phyloP scores from a whole-genome alignment of 108 stramenopile genomes.

The Stephanodiscus minutulus region DNA sequence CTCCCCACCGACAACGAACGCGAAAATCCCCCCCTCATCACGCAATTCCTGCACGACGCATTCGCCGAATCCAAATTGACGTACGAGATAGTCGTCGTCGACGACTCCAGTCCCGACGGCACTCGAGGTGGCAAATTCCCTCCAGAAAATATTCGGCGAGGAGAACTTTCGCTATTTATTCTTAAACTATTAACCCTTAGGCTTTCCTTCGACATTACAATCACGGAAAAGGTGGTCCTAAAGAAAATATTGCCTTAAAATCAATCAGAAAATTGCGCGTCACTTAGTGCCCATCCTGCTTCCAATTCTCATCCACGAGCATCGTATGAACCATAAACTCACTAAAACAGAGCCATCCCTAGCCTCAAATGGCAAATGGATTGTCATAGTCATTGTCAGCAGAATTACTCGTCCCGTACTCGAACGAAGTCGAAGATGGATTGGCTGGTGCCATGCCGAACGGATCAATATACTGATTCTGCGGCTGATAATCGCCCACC shows the following conservation, averaged over 20 bases:
- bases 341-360: not conserved
- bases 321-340: not conserved
- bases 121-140: constrained; percentile 89
- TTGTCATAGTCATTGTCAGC: constrained; percentile 42
- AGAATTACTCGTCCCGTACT: constrained; percentile 10
- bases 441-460: constrained; percentile 16
- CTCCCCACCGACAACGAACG: constrained; percentile 98
- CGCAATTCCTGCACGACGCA: constrained; percentile 84
- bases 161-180: constrained; percentile 63
- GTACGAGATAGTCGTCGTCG: constrained; percentile 95
- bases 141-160: constrained; percentile 85
- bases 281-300: too few relatives aligned
- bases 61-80: constrained; percentile 68
- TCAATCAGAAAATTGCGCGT: too few relatives aligned
- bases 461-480: constrained; percentile 19
- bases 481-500: constrained; percentile 4
- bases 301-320: too few relatives aligned
- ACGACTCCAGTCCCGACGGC: constrained; percentile 94
- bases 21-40: constrained; percentile 95
- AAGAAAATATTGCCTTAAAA: too few relatives aligned
- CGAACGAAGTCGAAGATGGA: constrained; percentile 15
- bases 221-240: too few relatives aligned
- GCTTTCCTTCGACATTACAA: too few relatives aligned
- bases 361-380: constrained; percentile 35
- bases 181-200: too few relatives aligned